Evolutionary conservation across 2,329 filamentous ascomycete genomes (phyloP), one percentile per base, ranked within the genome.

Genomic region (Aurifilum marmelostoma): DNA sequence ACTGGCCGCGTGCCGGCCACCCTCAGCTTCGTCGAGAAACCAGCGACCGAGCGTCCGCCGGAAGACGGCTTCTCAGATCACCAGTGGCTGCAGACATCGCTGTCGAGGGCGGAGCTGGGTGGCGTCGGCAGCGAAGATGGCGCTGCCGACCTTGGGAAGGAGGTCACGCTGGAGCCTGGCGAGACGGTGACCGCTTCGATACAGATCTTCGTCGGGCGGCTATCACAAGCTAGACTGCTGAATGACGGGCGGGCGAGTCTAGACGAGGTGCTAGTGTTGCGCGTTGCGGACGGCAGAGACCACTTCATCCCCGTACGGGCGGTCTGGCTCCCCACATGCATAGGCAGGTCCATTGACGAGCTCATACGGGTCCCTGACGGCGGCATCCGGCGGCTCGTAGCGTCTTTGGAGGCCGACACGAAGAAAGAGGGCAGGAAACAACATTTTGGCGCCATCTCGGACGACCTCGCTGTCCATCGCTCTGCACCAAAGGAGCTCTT

Each of bases 401-500:
- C 66, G 27, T 71, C 76, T 32, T 67, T 76, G 7, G 59, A 73
- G 7, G 59, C 73, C 1, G 71, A 76, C 2, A 74, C 76, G 8
- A 81, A 82, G 18, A 81, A 82, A 16, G 56, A 39, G 39, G 32
- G 41, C 43, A 47, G n/a, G 11, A 34, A 34, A 8, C 34, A 34
- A 8, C 34, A 34, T 4, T 78, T 4, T 34, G 84, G 83, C 2
- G 81, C 83, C 72, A 90, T 87, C 69, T 84, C 82, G 61, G 87
- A 84, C 74, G 84, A 82, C 75, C 84, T 80, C 52, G 87, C 85
- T 69, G 86, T 92, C 71, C 88, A 88, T 76, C 90, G 91, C 76
- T 95, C 94, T 14, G 94, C 94, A 1, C 95, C 96, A 0, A 89
- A 92, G 71, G 95, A 97, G 78, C 84, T 98, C 11, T 97, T 97